Conservation (phyloP, 169 alveolate genomes). For the Perkinsus marinus region DNA sequence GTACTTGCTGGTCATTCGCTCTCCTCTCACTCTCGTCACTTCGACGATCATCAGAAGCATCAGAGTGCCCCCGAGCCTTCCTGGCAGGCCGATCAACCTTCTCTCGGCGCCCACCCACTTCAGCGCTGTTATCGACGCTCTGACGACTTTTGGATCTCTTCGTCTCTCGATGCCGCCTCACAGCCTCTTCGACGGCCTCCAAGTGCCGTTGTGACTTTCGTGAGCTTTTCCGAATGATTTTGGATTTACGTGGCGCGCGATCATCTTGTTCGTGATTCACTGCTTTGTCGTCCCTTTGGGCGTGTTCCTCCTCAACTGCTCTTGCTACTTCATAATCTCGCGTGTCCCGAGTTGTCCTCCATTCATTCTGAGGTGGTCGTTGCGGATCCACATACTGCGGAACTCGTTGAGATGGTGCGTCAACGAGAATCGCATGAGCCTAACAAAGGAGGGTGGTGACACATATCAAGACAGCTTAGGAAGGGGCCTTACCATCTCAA, state of each 20-base stretch:
- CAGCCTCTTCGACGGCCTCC: not conserved
- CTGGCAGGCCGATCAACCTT: not conserved
- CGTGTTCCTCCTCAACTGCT: too few relatives aligned
- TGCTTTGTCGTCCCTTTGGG: too few relatives aligned
- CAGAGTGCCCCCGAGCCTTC: not conserved
- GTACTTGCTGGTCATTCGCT: not conserved
- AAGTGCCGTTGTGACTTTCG: not conserved
- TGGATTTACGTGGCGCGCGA: not conserved
- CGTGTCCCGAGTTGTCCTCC: too few relatives aligned
- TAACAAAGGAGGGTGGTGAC: not conserved
- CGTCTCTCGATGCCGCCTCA: not conserved
- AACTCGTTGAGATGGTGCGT: too few relatives aligned
- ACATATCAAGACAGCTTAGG: not conserved
- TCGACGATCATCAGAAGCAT: not conserved
- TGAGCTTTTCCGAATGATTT: not conserved
- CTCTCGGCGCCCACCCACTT: not conserved
- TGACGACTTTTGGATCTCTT: not conserved
- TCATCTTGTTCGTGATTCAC: not conserved
- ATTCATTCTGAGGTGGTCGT: too few relatives aligned
- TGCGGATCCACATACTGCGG: too few relatives aligned
- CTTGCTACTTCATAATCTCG: too few relatives aligned
- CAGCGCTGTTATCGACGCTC: not conserved
- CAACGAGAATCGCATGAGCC: not conserved
- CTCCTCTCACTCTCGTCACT: not conserved
- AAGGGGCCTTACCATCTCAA: not conserved